Evolutionary conservation across 306 rosid species (phyloP).

Genomic region (Medicago lupulina): DNA sequence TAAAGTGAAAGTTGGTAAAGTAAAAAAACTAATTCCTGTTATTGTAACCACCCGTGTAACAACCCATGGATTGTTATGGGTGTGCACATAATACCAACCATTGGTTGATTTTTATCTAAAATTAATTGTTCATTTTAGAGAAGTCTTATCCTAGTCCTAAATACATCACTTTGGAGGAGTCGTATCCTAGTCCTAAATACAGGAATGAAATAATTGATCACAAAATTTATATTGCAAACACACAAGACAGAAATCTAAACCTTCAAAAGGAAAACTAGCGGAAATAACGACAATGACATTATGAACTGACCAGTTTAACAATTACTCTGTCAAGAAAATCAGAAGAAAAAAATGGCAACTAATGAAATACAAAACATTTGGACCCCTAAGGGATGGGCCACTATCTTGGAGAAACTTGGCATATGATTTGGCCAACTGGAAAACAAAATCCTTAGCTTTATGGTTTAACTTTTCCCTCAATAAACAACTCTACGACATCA

Average conservation of each 20-base stretch:
- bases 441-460: slow-evolving; percentile 79
- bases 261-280: not conserved
- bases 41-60: too few relatives aligned
- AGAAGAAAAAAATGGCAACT: slow-evolving; percentile 55
- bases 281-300: slow-evolving; percentile 49
- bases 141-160: not conserved
- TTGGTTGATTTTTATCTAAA: too few relatives aligned
- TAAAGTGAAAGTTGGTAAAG: too few relatives aligned
- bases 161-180: too few relatives aligned
- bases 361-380: slow-evolving; percentile 64
- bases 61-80: too few relatives aligned
- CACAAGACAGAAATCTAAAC: slow-evolving; percentile 27
- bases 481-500: slow-evolving; percentile 71
- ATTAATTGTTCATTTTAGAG: too few relatives aligned
- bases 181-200: not conserved
- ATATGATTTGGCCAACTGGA: slow-evolving; percentile 52
- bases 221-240: not conserved
- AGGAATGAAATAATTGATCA: not conserved
- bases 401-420: slow-evolving; percentile 55
- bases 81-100: too few relatives aligned
- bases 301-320: slow-evolving; percentile 60
- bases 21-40: too few relatives aligned
- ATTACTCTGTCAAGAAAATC: slow-evolving; percentile 54
- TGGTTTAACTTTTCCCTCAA: slow-evolving; percentile 65
- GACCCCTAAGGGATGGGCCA: slow-evolving; percentile 62